Base-by-base conservation (phyloP, 176 grass and related monocot species). In the Avena atlantica region DNA sequence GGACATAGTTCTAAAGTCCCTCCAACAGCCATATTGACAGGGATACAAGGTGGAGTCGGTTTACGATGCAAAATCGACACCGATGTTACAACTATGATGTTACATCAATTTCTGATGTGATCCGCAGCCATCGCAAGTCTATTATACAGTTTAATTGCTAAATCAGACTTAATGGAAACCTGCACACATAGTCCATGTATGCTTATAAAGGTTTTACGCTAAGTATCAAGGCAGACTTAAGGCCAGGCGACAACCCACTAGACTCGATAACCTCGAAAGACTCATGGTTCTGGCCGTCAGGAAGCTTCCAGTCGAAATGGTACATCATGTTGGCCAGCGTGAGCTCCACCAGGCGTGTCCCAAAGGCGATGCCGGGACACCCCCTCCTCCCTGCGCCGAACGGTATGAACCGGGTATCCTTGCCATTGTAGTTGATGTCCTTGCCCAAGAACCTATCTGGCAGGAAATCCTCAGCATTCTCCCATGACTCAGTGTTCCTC, bases 281-380 rank as follows among this genome's bases (percentile, higher is more conserved):
- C 12, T 89, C 79, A 1, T 9, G 1, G 2, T 89, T 80, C 9
- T 83, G 83, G 9, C 76, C 88, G 19, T 76, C 4, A 4, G 91
- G 80, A 0, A 95, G 16, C 80, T 80, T 50, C 91, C 89, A 95
- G 0, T 93, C 75, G 8, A 95, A 95, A 77, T 89, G 86, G 9
- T 76, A 85, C 23, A 91, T 12, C 82, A 93, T 68, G 67, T 49
- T 93, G 0, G 91, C 87, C 2, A 95, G 71, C 14, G 72, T 60
- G 44, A 92, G 52, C 79, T 90, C 70, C 1, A 42, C 73, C 0
- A 88, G 42, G 51, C 5, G 66, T 6, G 56, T 87, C 0, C 44
- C 73, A 34, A 84, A 89, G 15, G 24, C 58, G 40, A 27, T 8
- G 15, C 83, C 83, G 0, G 83, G 89, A 52, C 89, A 90, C 0